Base-by-base conservation (phyloP, 306 rosid genomes). In the Dryas drummondii region DNA sequence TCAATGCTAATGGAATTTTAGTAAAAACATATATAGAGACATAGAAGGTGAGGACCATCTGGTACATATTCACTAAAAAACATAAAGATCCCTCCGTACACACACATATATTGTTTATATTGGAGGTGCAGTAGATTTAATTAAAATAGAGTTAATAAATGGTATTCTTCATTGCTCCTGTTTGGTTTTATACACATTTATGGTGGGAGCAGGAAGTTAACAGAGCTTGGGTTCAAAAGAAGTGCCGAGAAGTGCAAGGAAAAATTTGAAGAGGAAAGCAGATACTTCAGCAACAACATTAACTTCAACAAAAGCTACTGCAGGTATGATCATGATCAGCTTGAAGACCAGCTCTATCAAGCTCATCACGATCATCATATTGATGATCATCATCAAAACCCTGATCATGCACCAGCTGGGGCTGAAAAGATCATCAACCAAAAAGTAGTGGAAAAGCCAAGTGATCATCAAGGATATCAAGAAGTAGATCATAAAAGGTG, bases 161-260 rank as follows among this genome's bases (percentile, higher is more conserved):
- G 86, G 80, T 73, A 70, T 57, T 79, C 58, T 69, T 63, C 50
- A 79, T 70, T 80, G 60, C 55, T 74, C 12, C 17, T 76, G 69
- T 45, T 32, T 40, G 51, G 16, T 56, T 80, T 64, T 71, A 16
- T 55, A 55, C 74, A 60, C 71, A 67, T 65, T 72, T 55, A 71
- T 88, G 85, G 59, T 78, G 87, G 78, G 68, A 60, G 82, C 91
- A 93, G 98, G 86, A 93, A 88, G 91, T 79, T 93, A 59, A 87
- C 82, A 75, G 96, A 93, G 81, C 48, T 86, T 71, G 98, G 96
- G 16, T 85, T 89, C 68, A 89, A 86, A 78, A 88, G 88, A 81
- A 88, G 89, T 70, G 92, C 87, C 0, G 93, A 89, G n/a, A 93
- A 85, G 32, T 93, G 98, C 73, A 93, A 91, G 79, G 96, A 91